Percentiles rank a stretch among this genome's conserved stretches.
phyloP scores from a whole-genome alignment of 2,329 filamentous ascomycete species.

The Fonsecaea pugnacius region DNA sequence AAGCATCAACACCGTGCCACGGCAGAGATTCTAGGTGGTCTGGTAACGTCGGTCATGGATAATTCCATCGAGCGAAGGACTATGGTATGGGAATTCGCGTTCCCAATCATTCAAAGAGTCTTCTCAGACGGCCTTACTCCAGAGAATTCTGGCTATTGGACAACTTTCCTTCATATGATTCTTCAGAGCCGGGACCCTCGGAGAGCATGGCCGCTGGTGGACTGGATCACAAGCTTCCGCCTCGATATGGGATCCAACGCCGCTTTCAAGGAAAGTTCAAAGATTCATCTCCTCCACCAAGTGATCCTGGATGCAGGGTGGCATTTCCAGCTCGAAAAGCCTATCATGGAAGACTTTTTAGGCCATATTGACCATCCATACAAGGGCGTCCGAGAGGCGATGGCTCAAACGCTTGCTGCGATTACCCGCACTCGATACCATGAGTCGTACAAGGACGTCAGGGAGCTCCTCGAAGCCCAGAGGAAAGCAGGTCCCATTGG shows the following conservation, averaged over 20 bases:
- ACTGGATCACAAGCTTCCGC: slow-evolving; percentile 80
- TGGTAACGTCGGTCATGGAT: slow-evolving; percentile 80
- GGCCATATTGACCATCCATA: slow-evolving; percentile 94
- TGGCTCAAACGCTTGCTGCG: slow-evolving; percentile 83
- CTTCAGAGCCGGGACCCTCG: slow-evolving; percentile 88
- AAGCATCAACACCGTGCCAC: slow-evolving; percentile 98
- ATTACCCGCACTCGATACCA: slow-evolving; percentile 93
- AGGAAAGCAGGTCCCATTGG: slow-evolving; percentile 80
- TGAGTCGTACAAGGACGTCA: slow-evolving; percentile 85
- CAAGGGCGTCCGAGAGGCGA: slow-evolving; percentile 93
- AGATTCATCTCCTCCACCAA: slow-evolving; percentile 88
- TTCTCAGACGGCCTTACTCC: slow-evolving; percentile 92
- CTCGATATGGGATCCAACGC: slow-evolving; percentile 95
- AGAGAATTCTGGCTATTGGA: slow-evolving; percentile 94
- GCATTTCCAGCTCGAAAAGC: slow-evolving; percentile 91
- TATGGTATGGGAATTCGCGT: slow-evolving; percentile 83
- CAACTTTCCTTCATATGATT: slow-evolving; percentile 86
- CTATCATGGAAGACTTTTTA: slow-evolving; percentile 86
- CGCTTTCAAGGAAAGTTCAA: slow-evolving; percentile 97
- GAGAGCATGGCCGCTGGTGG: slow-evolving; percentile 81
- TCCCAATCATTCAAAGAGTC: slow-evolving; percentile 82
- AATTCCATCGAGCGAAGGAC: slow-evolving; percentile 74
- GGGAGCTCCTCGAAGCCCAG: slow-evolving; percentile 75
- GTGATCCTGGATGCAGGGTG: slow-evolving; percentile 86
- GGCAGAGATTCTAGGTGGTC: slow-evolving; percentile 84